A percentile compares a stretch with the other conserved stretches of the same genome.
phyloP scores from a whole-genome alignment of 768 basidiomycete genomes.

The Pisolithus tinctorius region DNA sequence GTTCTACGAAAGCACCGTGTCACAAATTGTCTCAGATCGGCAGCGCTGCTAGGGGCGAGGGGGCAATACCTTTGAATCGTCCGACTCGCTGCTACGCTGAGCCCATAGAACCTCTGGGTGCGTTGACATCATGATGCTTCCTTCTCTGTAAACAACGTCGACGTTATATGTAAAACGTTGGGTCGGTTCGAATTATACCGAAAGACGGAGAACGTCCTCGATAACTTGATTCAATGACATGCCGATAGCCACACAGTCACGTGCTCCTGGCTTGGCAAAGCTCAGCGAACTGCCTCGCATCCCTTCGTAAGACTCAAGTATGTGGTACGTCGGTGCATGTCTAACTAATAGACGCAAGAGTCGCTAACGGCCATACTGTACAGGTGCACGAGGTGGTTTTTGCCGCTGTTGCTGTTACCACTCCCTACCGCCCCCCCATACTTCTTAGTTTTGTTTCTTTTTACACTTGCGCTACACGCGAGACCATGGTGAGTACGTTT shows the following conservation, averaged over 20 bases:
- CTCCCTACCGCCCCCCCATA: conserved; percentile 76
- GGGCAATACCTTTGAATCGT: conserved; percentile 55
- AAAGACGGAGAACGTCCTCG: conserved; percentile 26
- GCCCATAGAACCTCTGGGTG: conserved; percentile 96
- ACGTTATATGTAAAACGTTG: conserved; percentile 2
- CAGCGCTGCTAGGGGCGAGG: neutral
- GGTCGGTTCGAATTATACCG: conserved; percentile 21
- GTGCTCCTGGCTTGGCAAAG: conserved; percentile 8
- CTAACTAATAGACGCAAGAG: neutral
- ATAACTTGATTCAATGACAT: conserved; percentile 3
- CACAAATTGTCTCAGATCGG: neutral
- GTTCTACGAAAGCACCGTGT: conserved; percentile 50
- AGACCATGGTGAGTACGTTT: conserved; percentile 63
- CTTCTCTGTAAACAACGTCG: neutral
- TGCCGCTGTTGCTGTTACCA: conserved; percentile 70
- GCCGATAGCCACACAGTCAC: conserved; percentile 8
- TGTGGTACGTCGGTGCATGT: conserved; percentile 35
- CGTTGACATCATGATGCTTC: conserved; percentile 28
- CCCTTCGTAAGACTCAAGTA: neutral
- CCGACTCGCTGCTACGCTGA: conserved; percentile 71
- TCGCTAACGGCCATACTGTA: neutral
- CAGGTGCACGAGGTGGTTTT: conserved; percentile 85
- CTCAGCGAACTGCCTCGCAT: neutral
- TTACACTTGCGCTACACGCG: conserved; percentile 74
- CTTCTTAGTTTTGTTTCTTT: conserved; percentile 69